A percentile compares a stretch with the other conserved stretches of the same genome.
Conservation (phyloP, 768 basidiomycete species). For the Favolaschia claudopus region DNA sequence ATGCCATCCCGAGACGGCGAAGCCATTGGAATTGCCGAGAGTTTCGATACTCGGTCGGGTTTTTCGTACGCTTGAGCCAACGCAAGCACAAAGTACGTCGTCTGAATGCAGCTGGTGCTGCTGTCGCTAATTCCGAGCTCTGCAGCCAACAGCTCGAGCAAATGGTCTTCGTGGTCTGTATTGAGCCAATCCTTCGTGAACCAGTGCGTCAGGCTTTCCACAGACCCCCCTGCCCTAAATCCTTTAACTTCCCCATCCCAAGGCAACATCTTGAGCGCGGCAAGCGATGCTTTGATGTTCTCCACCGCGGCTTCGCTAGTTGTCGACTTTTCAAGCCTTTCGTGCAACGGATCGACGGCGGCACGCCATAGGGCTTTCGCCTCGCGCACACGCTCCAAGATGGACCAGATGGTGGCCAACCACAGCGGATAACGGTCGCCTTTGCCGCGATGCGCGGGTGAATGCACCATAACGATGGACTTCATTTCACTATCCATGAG, state of each 20-base stretch:
- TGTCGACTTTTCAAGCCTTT: neutral
- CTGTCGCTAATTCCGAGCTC: constrained; percentile 7
- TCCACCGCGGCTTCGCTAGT: neutral
- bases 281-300: neutral
- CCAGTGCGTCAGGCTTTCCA: constrained; percentile 4
- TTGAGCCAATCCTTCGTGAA: constrained; percentile 12
- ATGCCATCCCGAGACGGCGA: neutral
- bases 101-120: neutral
- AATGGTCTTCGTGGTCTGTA: constrained; percentile 10
- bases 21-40: neutral
- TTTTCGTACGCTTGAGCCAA: constrained; percentile 4
- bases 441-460: neutral
- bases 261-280: neutral
- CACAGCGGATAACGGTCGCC: neutral
- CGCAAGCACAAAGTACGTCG: neutral
- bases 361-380: neutral
- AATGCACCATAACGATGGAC: neutral
- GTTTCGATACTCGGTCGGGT: neutral
- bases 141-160: constrained; percentile 7
- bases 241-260: constrained; percentile 6
- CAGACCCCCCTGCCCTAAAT: neutral
- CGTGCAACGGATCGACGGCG: neutral
- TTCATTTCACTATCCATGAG: neutral
- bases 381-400: neutral
- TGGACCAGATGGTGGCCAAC: constrained; percentile 5